Evolutionary conservation across 805 yeast species (phyloP).

Genomic region (Monosporozyma unispora): DNA sequence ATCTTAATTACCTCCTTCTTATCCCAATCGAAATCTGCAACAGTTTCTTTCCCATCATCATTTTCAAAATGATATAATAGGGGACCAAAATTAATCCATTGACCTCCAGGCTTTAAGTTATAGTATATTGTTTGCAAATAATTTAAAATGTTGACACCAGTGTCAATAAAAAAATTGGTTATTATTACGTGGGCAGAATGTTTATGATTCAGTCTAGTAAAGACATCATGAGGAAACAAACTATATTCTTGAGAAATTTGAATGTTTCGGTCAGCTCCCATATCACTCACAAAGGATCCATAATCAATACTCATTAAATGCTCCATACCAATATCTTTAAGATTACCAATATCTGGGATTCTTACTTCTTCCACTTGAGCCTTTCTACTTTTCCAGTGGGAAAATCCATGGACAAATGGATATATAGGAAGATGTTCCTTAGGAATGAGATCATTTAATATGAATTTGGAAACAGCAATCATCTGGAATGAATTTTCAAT

Average conservation of each 20-base stretch:
- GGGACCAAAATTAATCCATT: slow-evolving; percentile 58
- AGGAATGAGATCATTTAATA: slow-evolving; percentile 37
- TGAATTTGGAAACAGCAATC: slow-evolving; percentile 44
- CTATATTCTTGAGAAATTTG: slow-evolving; percentile 7
- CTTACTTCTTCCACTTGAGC: slow-evolving; percentile 39
- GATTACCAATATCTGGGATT: slow-evolving; percentile 39
- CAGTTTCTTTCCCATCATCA: slow-evolving; percentile 29
- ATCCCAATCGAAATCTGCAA: slow-evolving; percentile 14
- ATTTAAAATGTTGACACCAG: slow-evolving; percentile 47
- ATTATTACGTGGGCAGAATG: slow-evolving; percentile 35
- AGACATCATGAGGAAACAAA: neutral
- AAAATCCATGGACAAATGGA: slow-evolving; percentile 43
- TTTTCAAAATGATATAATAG: slow-evolving; percentile 57
- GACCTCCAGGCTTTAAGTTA: slow-evolving; percentile 37
- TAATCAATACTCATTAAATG: slow-evolving; percentile 59
- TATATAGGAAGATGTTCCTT: slow-evolving; percentile 34
- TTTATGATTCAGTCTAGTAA: slow-evolving; percentile 33
- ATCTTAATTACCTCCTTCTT: slow-evolving; percentile 11
- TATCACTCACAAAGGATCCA: slow-evolving; percentile 57
- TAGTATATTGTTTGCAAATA: slow-evolving; percentile 40
- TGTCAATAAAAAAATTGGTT: slow-evolving; percentile 50
- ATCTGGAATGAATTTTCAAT: slow-evolving; percentile 54
- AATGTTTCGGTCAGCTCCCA: slow-evolving; percentile 37
- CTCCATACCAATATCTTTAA: slow-evolving; percentile 38
- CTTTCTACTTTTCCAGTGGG: slow-evolving; percentile 35